phyloP scores from a whole-genome alignment of 495 filamentous ascomycete species.

The Neurospora sp. region DNA sequence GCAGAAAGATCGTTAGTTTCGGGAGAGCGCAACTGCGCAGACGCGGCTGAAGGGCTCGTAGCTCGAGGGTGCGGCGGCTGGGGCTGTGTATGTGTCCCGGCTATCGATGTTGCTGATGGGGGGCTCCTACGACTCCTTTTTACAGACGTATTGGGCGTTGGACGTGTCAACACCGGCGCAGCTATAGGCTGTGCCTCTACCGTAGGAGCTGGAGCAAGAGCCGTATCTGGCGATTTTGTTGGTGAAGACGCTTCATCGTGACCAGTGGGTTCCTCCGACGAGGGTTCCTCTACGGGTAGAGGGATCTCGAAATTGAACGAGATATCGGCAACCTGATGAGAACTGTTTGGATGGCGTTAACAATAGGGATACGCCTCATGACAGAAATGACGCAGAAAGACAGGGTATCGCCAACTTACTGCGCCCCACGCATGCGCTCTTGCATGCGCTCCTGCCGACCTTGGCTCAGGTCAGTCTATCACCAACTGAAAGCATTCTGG shows the following conservation, averaged over 20 bases:
- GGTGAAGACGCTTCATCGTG: slow-evolving; percentile 7
- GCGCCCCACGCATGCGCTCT: slow-evolving; percentile 41
- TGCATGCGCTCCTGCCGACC: slow-evolving; percentile 40
- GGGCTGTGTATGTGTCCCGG: background rate
- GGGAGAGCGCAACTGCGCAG: background rate
- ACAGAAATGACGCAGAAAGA: background rate
- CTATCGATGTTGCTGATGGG: slow-evolving; percentile 3
- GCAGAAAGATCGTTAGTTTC: background rate
- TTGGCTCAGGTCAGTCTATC: slow-evolving; percentile 5
- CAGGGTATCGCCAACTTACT: slow-evolving; percentile 17
- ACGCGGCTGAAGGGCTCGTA: background rate
- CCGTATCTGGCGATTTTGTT: slow-evolving; percentile 10
- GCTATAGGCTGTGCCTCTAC: background rate
- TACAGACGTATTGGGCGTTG: slow-evolving; percentile 31
- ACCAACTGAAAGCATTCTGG: background rate
- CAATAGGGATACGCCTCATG: background rate
- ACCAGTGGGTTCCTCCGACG: background rate
- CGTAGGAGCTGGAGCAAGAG: background rate
- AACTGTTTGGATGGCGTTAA: slow-evolving; percentile 18
- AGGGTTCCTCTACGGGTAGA: slow-evolving; percentile 14
- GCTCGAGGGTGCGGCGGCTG: background rate
- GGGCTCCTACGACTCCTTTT: slow-evolving; percentile 21
- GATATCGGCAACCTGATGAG: slow-evolving; percentile 35
- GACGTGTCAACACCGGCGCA: slow-evolving; percentile 11
- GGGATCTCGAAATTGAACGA: slow-evolving; percentile 36